Evolutionary conservation across 2,329 filamentous ascomycete genomes (phyloP).

Genomic region (Periconia sp.): DNA sequence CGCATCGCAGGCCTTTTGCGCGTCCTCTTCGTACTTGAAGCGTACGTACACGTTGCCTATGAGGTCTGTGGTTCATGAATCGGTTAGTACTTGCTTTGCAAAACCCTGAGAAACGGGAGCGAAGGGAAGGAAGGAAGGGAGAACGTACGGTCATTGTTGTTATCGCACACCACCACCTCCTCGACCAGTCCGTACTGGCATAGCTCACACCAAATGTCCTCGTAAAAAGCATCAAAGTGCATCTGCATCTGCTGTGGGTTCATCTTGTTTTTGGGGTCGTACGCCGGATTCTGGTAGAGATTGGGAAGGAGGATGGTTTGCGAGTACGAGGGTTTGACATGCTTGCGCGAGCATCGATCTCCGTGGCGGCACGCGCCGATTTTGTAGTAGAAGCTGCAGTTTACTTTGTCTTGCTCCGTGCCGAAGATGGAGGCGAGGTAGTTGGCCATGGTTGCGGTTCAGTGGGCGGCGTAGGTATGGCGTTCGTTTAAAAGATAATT

Average conservation of each 20-base stretch:
- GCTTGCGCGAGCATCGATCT: conserved; percentile 96
- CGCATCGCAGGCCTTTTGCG: conserved; percentile 89
- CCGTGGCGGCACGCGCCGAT: conserved; percentile 98
- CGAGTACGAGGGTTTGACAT: conserved; percentile 97
- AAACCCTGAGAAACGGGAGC: background rate
- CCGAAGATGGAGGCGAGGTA: conserved; percentile 99
- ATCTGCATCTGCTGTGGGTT: conserved; percentile 94
- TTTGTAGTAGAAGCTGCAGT: conserved; percentile 99
- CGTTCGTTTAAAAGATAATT: background rate
- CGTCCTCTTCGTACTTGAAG: conserved; percentile 99
- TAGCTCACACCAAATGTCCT: conserved; percentile 99
- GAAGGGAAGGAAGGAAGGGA: background rate
- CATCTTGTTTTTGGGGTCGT: conserved; percentile 96
- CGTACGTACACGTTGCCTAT: conserved; percentile 99
- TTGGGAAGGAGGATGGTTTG: conserved; percentile 98
- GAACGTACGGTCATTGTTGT: conserved; percentile 92
- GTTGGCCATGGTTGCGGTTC: conserved; percentile 74
- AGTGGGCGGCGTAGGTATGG: background rate
- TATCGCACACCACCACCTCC: conserved; percentile 97
- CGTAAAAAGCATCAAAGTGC: conserved; percentile 99
- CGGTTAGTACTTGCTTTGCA: conserved; percentile 8
- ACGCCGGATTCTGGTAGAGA: conserved; percentile 98
- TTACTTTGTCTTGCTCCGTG: conserved; percentile 98
- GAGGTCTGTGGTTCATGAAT: conserved; percentile 64
- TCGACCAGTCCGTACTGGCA: conserved; percentile 97